Evolutionary conservation across 441 rosid species (phyloP).

Genomic region (Breynia disticha): DNA sequence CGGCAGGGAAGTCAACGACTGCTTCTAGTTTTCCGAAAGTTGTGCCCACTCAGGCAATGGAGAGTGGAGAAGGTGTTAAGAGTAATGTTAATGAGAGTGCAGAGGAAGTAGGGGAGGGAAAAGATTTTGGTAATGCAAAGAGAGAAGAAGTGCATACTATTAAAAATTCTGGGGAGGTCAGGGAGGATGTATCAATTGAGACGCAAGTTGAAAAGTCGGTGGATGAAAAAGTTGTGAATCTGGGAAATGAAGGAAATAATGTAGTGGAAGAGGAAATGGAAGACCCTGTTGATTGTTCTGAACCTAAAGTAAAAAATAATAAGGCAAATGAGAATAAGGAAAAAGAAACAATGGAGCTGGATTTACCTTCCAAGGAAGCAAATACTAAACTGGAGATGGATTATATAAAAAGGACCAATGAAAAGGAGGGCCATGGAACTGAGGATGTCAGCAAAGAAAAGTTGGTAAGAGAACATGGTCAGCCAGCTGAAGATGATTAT

Average conservation of each 20-base stretch:
- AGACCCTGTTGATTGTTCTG: conserved; percentile 16
- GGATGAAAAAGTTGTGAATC: conserved; percentile 11
- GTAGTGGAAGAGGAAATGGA: conserved; percentile 13
- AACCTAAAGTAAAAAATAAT: conserved; percentile 14
- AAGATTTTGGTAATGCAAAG: conserved; percentile 10
- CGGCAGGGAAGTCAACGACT: conserved; percentile 17
- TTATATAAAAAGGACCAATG: conserved; percentile 11
- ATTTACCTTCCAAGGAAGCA: conserved; percentile 11
- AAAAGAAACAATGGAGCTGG: conserved; percentile 14
- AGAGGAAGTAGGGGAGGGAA: conserved; percentile 9
- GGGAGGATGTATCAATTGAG: conserved; percentile 7
- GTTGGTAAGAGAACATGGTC: conserved; percentile 19
- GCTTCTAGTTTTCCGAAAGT: conserved; percentile 19
- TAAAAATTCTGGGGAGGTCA: conserved; percentile 11
- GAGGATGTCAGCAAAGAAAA: conserved; percentile 12
- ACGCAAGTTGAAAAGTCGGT: conserved; percentile 14
- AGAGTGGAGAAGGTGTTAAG: conserved; percentile 15
- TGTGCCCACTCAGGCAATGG: conserved; percentile 12
- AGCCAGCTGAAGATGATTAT: conserved; percentile 23
- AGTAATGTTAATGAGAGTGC: conserved; percentile 17
- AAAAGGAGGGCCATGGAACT: conserved; percentile 13
- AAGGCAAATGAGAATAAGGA: conserved; percentile 14
- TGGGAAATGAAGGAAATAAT: not conserved
- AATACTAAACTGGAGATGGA: conserved; percentile 9
- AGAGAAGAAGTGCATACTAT: conserved; percentile 11